Base-by-base conservation (phyloP, 1,139 yeast genomes). In the Debaryomyces udenii region DNA sequence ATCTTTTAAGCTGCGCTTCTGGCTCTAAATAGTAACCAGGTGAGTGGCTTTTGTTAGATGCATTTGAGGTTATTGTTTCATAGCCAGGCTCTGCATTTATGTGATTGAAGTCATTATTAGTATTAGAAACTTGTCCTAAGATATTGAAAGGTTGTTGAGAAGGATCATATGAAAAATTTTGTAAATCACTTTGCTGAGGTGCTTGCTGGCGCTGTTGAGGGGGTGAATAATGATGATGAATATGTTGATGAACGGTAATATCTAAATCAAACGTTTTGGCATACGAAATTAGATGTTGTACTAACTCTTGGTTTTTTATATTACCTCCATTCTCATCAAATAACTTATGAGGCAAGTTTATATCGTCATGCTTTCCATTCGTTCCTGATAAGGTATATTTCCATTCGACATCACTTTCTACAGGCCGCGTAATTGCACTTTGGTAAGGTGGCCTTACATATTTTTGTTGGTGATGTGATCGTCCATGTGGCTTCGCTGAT, bases 181-280 rank as follows among this genome's bases (percentile, higher is more conserved):
- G 32, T 11, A 33, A 6, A 15, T 37, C 33, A 10, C 16, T 14
- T 17, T 18, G 15, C 4, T 15, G 16, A 16, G 17, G 23, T 17
- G 31, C 23, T 18, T 31, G 39, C 13, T 30, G 35, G 10, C 27
- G 35, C 5, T 23, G 29, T 16, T 18, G 11, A 31, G 27, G 29
- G 11, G 78, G 71, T 2, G 74, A 62, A 55, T 80, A 80, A 56
- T 80, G 86, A 56, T 84, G 87, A 55, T 86, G 89, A 39, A 87
- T 83, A 61, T 89, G 96, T 57, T 89, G 96, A 62, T 88, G 96
- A 13, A 89, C 79, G 4, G 89, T 81, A 9, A 89, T 74, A 41
- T 80, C 76, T 42, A 86, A 71, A 23, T 80, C 76, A 49, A 79
- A 69, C 32, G 68, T 65, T 43, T 79, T 79, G 1, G 96, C 95